Conservation (phyloP, 192 early-diverging fungal genomes). For the Coemansia sp. region DNA sequence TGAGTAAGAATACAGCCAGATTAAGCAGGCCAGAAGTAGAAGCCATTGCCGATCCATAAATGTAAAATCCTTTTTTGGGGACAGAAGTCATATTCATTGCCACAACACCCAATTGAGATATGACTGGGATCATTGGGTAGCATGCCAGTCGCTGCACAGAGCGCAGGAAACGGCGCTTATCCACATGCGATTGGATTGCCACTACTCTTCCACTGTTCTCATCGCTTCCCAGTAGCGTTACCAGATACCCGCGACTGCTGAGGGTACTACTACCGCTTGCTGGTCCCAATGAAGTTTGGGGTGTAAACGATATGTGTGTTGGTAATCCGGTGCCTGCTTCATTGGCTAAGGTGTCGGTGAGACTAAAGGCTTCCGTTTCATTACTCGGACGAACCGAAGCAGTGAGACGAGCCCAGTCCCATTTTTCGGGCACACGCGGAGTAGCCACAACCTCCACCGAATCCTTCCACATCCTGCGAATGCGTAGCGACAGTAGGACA, state of each 20-base stretch:
- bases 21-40: constrained; percentile 36
- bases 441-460: constrained; percentile 28
- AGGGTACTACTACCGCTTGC: neutral
- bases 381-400: constrained; percentile 12
- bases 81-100: constrained; percentile 33
- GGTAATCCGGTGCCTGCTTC: no score
- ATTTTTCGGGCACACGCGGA: constrained; percentile 43
- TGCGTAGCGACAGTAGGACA: constrained; percentile 16
- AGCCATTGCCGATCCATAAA: constrained; percentile 39
- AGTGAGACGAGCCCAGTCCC: constrained; percentile 41
- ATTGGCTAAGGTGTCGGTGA: no score
- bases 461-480: constrained; percentile 41
- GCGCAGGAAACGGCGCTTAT: constrained; percentile 34
- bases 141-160: constrained; percentile 42
- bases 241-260: constrained; percentile 27
- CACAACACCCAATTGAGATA: constrained; percentile 45
- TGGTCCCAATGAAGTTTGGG: no score
- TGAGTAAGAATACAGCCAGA: constrained; percentile 44
- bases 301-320: no score
- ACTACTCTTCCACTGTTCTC: constrained; percentile 8
- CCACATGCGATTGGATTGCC: constrained; percentile 39
- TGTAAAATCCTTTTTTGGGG: constrained; percentile 22
- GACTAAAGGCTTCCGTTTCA: constrained; percentile 2
- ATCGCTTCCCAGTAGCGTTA: constrained; percentile 26
- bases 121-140: constrained; percentile 45